These are phyloP conservation scores for Backusella circina DNA, from an alignment of 192 early-diverging fungal species.

Conservation along the genomic window DNA sequence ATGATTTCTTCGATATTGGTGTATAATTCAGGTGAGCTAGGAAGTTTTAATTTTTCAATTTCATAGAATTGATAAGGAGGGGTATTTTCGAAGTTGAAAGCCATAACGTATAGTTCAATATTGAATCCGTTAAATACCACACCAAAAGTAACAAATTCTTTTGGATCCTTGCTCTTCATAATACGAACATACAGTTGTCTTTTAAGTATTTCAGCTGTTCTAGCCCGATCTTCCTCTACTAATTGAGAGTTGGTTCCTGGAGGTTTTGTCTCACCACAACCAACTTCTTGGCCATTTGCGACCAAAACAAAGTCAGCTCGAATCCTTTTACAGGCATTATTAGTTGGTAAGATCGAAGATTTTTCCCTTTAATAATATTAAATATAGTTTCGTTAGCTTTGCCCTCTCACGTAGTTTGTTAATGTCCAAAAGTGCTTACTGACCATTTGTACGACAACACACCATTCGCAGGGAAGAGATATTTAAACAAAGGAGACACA, in stretches of 20 bases:
- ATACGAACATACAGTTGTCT: slow-evolving; percentile 5
- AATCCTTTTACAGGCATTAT: slow-evolving; percentile 1
- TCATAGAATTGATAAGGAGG: background rate
- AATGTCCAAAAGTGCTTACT: background rate
- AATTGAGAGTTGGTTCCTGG: background rate
- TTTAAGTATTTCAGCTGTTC: slow-evolving; percentile 1
- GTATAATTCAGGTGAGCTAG: background rate
- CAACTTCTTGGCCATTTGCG: slow-evolving; percentile 8
- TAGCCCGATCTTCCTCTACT: background rate
- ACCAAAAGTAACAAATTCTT: slow-evolving; percentile 9
- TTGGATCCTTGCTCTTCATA: background rate
- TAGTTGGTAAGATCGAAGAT: background rate
- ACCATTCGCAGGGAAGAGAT: slow-evolving; percentile 11
- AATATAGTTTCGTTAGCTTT: slow-evolving; percentile 3
- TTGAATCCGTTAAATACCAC: background rate
- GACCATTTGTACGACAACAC: background rate
- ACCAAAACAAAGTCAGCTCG: background rate
- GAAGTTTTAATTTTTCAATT: background rate
- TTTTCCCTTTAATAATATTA: slow-evolving; percentile 7
- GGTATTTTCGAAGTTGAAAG: background rate
- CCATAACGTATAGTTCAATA: slow-evolving; percentile 9
- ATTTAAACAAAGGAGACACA: slow-evolving; percentile 9
- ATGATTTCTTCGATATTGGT: background rate
- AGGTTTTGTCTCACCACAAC: slow-evolving; percentile 8
- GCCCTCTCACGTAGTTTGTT: background rate